Evolutionary conservation across 306 rosid genomes (phyloP).

Genomic region (Dicorynia guianensis): DNA sequence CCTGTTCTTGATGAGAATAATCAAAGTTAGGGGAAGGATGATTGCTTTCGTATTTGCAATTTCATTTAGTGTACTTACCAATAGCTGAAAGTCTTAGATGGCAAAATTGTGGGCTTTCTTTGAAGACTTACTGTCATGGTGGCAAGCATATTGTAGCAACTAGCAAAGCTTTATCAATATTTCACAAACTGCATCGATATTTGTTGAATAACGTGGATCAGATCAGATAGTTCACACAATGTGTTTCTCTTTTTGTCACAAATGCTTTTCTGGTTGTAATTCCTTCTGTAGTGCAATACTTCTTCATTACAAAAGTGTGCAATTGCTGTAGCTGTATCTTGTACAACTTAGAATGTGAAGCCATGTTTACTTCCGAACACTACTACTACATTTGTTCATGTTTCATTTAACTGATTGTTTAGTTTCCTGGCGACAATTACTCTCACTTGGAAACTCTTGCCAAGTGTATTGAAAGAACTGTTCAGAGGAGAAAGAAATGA

Average conservation of each 20-base stretch:
- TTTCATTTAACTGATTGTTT: too few relatives aligned
- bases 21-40: conserved; percentile 39
- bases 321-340: too few relatives aligned
- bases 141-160: conserved; percentile 9
- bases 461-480: too few relatives aligned
- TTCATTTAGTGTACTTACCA: not conserved
- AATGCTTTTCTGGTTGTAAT: not conserved
- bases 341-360: too few relatives aligned
- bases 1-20: conserved; percentile 59
- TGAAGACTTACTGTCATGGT: not conserved
- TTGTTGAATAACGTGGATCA: not conserved
- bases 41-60: not conserved
- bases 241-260: not conserved
- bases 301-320: too few relatives aligned
- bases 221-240: not conserved
- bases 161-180: too few relatives aligned
- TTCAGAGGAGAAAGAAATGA: too few relatives aligned
- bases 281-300: not conserved
- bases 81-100: not conserved
- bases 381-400: too few relatives aligned
- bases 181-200: conserved; percentile 1
- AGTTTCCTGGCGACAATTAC: too few relatives aligned
- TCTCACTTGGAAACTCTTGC: too few relatives aligned
- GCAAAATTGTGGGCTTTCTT: conserved; percentile 3
- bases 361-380: too few relatives aligned